A percentile compares a stretch with the other conserved stretches of the same genome.
phyloP scores from a whole-genome alignment of 2,329 filamentous ascomycete genomes.

The Coleophoma crateriformis region DNA sequence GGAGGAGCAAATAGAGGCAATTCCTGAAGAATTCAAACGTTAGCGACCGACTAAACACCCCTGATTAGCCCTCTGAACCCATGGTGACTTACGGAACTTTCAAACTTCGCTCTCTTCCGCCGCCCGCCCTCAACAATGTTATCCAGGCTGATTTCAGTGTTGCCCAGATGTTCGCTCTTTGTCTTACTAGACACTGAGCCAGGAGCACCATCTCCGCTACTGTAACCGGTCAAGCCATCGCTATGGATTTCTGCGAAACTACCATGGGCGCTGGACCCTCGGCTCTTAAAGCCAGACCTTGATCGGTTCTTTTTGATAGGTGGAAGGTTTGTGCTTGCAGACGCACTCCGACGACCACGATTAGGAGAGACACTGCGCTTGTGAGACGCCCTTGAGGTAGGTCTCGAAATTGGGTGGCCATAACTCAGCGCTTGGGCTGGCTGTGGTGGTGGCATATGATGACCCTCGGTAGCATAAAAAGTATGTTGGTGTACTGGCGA shows the following conservation, averaged over 20 bases:
- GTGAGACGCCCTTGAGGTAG: conserved; percentile 64
- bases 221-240: conserved; percentile 71
- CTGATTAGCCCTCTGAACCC: not conserved
- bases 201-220: conserved; percentile 78
- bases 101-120: conserved; percentile 89
- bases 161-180: conserved; percentile 80
- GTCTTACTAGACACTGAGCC: conserved; percentile 71
- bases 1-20: conserved; percentile 90
- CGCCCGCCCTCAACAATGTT: conserved; percentile 97
- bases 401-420: conserved; percentile 58
- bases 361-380: conserved; percentile 76
- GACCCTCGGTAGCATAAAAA: conserved; percentile 55
- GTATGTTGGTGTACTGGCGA: conserved; percentile 46
- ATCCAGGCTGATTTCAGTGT: conserved; percentile 94
- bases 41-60: no score
- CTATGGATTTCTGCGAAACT: conserved; percentile 52
- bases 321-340: conserved; percentile 49
- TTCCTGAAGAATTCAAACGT: conserved; percentile 54
- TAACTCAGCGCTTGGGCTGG: conserved; percentile 45
- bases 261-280: conserved; percentile 46
- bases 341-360: conserved; percentile 71
- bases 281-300: conserved; percentile 62
- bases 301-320: conserved; percentile 61
- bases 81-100: conserved; percentile 80
- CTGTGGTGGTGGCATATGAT: conserved; percentile 56